These are phyloP conservation scores for Fusarium sulawesiense DNA, from an alignment of 2,329 filamentous ascomycete genomes.

Conservation along the genomic window DNA sequence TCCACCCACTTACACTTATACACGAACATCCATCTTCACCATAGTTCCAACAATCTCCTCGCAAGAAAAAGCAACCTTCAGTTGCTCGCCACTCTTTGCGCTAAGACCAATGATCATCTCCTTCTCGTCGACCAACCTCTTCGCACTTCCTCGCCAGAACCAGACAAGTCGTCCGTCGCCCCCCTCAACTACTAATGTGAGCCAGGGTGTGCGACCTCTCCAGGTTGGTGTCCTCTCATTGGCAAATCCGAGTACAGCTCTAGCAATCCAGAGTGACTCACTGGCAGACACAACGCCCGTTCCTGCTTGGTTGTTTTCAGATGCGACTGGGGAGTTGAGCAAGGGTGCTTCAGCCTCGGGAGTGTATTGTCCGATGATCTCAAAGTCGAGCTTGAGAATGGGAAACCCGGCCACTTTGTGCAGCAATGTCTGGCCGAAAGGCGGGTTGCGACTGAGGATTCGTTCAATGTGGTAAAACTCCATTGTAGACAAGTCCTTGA, in stretches of 20 bases:
- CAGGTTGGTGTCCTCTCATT: slow-evolving; percentile 74
- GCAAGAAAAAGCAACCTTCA: slow-evolving; percentile 79
- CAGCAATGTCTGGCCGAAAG: slow-evolving; percentile 79
- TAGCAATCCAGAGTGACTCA: slow-evolving; percentile 58
- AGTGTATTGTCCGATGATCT: slow-evolving; percentile 45
- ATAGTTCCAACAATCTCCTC: slow-evolving; percentile 81
- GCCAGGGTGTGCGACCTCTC: slow-evolving; percentile 70
- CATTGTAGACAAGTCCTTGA: slow-evolving; percentile 74
- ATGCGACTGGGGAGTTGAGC: background rate
- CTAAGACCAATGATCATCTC: slow-evolving; percentile 66
- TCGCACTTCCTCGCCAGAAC: slow-evolving; percentile 73
- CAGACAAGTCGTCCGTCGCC: slow-evolving; percentile 66
- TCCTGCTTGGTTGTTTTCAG: background rate
- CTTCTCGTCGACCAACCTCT: slow-evolving; percentile 70
- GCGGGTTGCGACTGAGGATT: slow-evolving; percentile 81
- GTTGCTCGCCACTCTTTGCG: slow-evolving; percentile 64
- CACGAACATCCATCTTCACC: slow-evolving; percentile 46
- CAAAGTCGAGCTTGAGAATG: slow-evolving; percentile 56
- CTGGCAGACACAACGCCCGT: background rate
- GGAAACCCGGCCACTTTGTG: slow-evolving; percentile 78
- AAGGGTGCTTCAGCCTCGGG: background rate
- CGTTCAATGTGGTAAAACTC: slow-evolving; percentile 81
- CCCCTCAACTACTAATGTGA: slow-evolving; percentile 80
- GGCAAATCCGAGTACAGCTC: slow-evolving; percentile 74
- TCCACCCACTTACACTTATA: slow-evolving; percentile 13